phyloP scores from a whole-genome alignment of 1,284 basidiomycete species.

The Paramarasmius palmivorus region DNA sequence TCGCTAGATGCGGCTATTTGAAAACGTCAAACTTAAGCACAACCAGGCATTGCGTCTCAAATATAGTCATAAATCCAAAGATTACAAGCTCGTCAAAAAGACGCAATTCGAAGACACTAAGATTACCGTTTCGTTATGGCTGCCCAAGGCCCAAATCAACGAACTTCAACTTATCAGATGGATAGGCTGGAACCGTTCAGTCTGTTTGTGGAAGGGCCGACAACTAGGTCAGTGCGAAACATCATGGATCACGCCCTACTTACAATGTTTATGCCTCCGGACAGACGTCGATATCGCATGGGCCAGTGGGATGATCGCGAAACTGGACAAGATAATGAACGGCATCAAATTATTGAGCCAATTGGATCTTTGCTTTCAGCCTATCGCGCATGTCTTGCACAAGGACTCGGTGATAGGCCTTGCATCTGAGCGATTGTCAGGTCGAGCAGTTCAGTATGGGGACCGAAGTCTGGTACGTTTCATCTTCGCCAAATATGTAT shows the following conservation, averaged over 20 bases:
- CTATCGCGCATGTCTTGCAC: conserved; percentile 46
- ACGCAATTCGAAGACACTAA: neutral
- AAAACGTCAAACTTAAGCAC: neutral
- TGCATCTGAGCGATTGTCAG: conserved; percentile 42
- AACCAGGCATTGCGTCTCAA: neutral
- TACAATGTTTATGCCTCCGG: neutral
- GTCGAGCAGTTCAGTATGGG: conserved; percentile 33
- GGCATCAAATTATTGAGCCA: conserved; percentile 35
- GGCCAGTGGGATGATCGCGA: conserved; percentile 25
- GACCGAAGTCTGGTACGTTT: conserved; percentile 34
- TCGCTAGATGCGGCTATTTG: neutral
- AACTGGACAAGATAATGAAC: conserved; percentile 34
- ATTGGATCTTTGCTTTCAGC: conserved; percentile 40
- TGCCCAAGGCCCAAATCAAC: conserved; percentile 30
- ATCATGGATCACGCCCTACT: too few species aligned
- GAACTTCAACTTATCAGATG: conserved; percentile 33
- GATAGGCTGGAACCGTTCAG: conserved; percentile 25
- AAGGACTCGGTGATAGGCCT: conserved; percentile 40
- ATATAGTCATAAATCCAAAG: neutral
- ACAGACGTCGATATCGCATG: conserved; percentile 24
- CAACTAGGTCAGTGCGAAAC: conserved; percentile 37
- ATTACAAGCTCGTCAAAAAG: conserved; percentile 1
- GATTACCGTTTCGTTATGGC: conserved; percentile 1
- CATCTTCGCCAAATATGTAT: neutral
- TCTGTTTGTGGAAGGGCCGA: conserved; percentile 25